A percentile compares a stretch with the other conserved stretches of the same genome.
Evolutionary conservation across 306 rosid species (phyloP).

Genomic region (Vicia villosa): DNA sequence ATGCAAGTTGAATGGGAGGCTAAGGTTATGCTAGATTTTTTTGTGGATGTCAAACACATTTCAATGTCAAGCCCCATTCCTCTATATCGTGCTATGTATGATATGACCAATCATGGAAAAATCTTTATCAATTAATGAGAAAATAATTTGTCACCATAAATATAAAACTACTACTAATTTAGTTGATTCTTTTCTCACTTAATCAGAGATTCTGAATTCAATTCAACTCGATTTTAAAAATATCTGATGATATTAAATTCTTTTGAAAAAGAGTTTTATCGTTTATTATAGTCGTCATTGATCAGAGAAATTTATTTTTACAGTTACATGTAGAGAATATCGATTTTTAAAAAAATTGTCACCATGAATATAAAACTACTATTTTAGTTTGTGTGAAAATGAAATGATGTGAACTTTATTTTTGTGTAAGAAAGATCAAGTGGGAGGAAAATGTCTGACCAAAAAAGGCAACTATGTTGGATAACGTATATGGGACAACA

Average conservation of each 20-base stretch:
- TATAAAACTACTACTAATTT: too few species aligned
- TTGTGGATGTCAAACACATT: slow-evolving; percentile 52
- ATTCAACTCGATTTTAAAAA: too few species aligned
- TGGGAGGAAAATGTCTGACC: slow-evolving; percentile 56
- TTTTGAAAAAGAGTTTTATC: too few species aligned
- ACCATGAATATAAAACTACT: too few species aligned
- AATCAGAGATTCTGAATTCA: too few species aligned
- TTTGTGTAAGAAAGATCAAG: slow-evolving; percentile 14
- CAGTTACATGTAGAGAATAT: too few species aligned
- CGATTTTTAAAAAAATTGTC: too few species aligned
- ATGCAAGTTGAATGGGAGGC: slow-evolving; percentile 47
- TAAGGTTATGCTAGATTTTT: slow-evolving; percentile 35
- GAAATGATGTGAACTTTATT: slow-evolving; percentile 2
- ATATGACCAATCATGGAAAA: slow-evolving; percentile 15
- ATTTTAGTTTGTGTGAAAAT: not conserved
- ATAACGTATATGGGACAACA: slow-evolving; percentile 41
- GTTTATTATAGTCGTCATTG: too few species aligned
- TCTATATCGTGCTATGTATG: not conserved
- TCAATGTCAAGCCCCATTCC: slow-evolving; percentile 36
- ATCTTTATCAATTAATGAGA: not conserved
- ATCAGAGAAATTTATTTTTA: too few species aligned
- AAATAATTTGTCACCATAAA: not conserved
- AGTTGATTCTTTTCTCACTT: too few species aligned
- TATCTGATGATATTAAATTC: too few species aligned
- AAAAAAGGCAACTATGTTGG: slow-evolving; percentile 42